A percentile compares a stretch with the other conserved stretches of the same genome.
Evolutionary conservation across 176 grass and related monocot genomes (phyloP).

Genomic region (Carex scoparia): DNA sequence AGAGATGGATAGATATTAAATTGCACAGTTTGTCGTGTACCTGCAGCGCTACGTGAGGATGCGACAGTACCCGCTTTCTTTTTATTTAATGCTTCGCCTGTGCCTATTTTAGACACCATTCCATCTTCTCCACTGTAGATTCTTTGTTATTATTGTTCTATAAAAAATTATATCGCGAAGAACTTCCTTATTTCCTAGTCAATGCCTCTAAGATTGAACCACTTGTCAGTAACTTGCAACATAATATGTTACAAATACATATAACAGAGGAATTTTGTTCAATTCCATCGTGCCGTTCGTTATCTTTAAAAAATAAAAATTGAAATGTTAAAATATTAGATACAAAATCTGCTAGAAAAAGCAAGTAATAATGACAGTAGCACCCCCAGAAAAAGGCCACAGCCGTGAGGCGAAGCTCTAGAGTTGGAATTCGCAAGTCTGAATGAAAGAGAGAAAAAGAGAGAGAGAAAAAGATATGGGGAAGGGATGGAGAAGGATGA

Average conservation of each 20-base stretch:
- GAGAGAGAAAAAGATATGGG: not conserved
- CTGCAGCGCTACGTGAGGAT: not conserved
- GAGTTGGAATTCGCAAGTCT: not conserved
- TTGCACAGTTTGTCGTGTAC: not conserved
- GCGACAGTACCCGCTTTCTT: conserved; percentile 10
- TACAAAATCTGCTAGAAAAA: conserved; percentile 24
- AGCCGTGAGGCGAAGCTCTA: not conserved
- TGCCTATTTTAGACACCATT: not conserved
- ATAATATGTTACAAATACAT: not conserved
- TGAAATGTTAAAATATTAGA: not conserved
- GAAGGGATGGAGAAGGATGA: conserved; percentile 5
- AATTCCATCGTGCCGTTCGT: conserved; percentile 6
- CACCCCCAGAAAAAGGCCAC: conserved; percentile 9
- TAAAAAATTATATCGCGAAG: too few species aligned
- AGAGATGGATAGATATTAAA: not conserved
- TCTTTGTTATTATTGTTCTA: not conserved
- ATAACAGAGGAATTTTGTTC: not conserved
- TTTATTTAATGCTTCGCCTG: conserved; percentile 18
- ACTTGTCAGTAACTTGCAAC: not conserved
- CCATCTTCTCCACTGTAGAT: not conserved
- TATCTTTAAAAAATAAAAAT: conserved; percentile 3
- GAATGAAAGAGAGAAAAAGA: not conserved
- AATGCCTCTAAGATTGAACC: too few species aligned
- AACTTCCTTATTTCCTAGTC: too few species aligned
- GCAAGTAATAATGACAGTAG: conserved; percentile 5